phyloP scores from a whole-genome alignment of 1,284 basidiomycete genomes.

The Farysia itapuensis region DNA sequence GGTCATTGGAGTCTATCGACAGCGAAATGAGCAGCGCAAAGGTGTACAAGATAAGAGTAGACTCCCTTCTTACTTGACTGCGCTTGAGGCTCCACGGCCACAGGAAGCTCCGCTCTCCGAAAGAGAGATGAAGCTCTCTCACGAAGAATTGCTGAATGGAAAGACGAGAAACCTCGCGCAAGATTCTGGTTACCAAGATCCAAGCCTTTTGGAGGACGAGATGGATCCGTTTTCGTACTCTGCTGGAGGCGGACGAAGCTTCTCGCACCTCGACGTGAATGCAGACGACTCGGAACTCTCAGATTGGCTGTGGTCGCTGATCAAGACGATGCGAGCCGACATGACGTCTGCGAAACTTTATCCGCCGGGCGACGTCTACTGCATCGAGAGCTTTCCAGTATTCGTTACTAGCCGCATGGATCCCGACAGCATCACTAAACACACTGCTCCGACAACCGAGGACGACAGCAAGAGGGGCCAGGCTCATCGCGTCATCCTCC shows the following conservation, averaged over 20 bases:
- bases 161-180: conserved; percentile 38
- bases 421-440: conserved; percentile 19
- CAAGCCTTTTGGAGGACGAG: conserved; percentile 28
- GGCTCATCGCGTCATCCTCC: conserved; percentile 62
- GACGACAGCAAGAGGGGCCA: conserved; percentile 19
- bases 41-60: conserved; percentile 8
- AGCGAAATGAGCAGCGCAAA: conserved; percentile 27
- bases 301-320: conserved; percentile 52
- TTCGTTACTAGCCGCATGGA: conserved; percentile 41
- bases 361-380: conserved; percentile 50
- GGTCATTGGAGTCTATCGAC: conserved; percentile 57
- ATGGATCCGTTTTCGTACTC: conserved; percentile 33
- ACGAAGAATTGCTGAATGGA: conserved; percentile 41
- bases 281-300: conserved; percentile 28
- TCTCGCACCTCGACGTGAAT: background rate
- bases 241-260: conserved; percentile 11
- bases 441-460: background rate
- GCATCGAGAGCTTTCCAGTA: conserved; percentile 46
- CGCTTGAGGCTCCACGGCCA: conserved; percentile 23
- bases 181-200: conserved; percentile 40
- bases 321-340: conserved; percentile 53
- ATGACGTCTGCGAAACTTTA: conserved; percentile 47
- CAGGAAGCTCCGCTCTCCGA: conserved; percentile 28
- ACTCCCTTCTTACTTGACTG: conserved; percentile 8
- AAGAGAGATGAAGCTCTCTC: conserved; percentile 24